phyloP scores from a whole-genome alignment of 805 yeast genomes.

The Pichia rugopelliculosa region DNA sequence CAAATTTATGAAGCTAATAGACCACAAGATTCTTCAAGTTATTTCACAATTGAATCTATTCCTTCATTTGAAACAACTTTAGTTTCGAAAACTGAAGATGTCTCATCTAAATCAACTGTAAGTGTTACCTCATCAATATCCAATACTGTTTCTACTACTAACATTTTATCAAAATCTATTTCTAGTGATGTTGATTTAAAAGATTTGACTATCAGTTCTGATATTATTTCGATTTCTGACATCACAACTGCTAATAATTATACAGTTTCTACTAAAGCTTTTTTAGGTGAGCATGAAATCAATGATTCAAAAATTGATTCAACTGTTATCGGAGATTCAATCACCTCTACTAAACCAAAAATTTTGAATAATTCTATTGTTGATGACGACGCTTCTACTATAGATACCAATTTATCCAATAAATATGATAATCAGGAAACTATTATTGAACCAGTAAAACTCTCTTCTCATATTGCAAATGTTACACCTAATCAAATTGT shows the following conservation, averaged over 20 bases:
- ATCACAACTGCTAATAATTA: background rate
- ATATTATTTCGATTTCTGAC: constrained; percentile 5
- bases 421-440: too few species aligned
- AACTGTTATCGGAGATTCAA: background rate
- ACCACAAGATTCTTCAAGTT: constrained; percentile 27
- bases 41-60: constrained; percentile 29
- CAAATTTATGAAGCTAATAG: constrained; percentile 19
- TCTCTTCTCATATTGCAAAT: background rate
- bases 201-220: constrained; percentile 6
- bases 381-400: too few species aligned
- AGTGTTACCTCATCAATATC: background rate
- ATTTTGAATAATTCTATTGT: too few species aligned
- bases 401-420: too few species aligned
- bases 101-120: background rate
- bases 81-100: background rate
- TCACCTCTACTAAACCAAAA: background rate
- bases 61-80: constrained; percentile 7
- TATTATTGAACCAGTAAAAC: background rate
- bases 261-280: background rate
- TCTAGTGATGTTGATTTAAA: background rate
- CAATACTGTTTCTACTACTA: background rate
- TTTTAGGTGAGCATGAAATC: background rate
- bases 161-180: background rate
- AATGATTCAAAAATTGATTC: background rate
- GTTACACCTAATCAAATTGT: background rate